Evolutionary conservation across 2,329 filamentous ascomycete genomes (phyloP), one percentile per base, ranked within the genome.

Genomic region (Pseudogymnoascus sp.): DNA sequence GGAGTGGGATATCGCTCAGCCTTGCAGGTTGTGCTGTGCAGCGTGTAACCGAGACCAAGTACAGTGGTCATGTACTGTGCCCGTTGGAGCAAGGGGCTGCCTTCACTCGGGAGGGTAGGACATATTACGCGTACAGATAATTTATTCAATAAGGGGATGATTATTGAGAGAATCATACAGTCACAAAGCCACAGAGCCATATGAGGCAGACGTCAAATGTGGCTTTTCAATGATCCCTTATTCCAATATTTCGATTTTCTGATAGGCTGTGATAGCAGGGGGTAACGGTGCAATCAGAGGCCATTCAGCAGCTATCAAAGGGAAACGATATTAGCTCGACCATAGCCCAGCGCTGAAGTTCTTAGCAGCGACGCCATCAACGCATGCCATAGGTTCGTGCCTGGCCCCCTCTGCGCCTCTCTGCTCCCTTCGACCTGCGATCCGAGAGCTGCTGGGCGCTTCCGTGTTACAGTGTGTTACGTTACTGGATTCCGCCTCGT

Each of bases 351-450:
- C 26, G 49, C 8, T 55, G 49, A 6, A 33, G 29, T 33, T 12
- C 33, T 11, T 26, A 55, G 26, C 29, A 11, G 12, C 26, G 29
- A 55, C 49, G 49, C 49, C 49, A 55, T 55, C 49, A 10, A 55
- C 16, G 49, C 49, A 55, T 55, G 49, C 12, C n/a, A 55, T 55
- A 55, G 49, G 49, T 33, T 55, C 49, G 49, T 55, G 29, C 26
- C 49, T 55, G 49, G 26, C 2, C n/a, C n/a, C 41, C 35, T 38
- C 12, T 14, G 35, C 14, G 6, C 35, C 26, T 26, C 16, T 19
- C 23, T 33, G 26, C 16, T 33, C 49, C 23, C 29, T 55, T 55
- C 29, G 14, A 11, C 26, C 49, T 55, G 49, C 2, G 33, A 33
- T 55, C 49, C n/a, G 45, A 55, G 45, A 19, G 26, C 49, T 55